phyloP scores from a whole-genome alignment of 2,329 filamentous ascomycete species.

The Didymella sp. region DNA sequence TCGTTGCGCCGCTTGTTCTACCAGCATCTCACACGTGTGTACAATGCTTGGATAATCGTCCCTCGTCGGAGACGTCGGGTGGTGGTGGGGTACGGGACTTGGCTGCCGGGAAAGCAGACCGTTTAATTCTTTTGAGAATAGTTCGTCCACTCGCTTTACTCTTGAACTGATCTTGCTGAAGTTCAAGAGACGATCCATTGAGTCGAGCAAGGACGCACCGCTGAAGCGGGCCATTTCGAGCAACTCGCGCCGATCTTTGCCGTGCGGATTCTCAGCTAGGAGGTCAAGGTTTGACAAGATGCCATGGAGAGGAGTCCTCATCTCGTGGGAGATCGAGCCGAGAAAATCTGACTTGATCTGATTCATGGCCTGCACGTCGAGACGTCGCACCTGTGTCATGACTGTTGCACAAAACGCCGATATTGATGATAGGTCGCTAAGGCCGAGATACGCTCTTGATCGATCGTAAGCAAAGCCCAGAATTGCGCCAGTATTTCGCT shows the following conservation, averaged over 20 bases:
- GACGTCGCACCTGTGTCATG: neutral
- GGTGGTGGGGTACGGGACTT: neutral
- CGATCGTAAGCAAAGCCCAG: neutral
- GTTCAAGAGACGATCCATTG: neutral
- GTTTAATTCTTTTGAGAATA: neutral
- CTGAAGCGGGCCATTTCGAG: neutral
- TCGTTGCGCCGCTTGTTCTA: neutral
- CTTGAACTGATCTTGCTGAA: neutral
- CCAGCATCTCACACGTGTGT: neutral
- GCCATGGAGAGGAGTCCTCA: neutral
- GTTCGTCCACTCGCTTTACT: neutral
- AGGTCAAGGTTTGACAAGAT: neutral
- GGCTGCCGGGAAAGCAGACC: neutral
- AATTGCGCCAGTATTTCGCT: neutral
- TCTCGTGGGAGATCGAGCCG: neutral
- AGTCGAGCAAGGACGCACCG: neutral
- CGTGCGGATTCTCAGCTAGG: neutral
- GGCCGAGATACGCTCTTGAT: neutral
- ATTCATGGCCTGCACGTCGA: neutral
- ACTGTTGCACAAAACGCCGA: neutral
- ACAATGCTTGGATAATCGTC: neutral
- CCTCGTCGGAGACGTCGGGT: neutral
- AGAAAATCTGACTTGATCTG: neutral
- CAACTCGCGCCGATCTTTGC: neutral
- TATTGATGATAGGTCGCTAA: neutral